These are phyloP conservation scores for Nelumbo lutea DNA, from an alignment of 164 flowering plant genomes.

Conservation along the genomic window DNA sequence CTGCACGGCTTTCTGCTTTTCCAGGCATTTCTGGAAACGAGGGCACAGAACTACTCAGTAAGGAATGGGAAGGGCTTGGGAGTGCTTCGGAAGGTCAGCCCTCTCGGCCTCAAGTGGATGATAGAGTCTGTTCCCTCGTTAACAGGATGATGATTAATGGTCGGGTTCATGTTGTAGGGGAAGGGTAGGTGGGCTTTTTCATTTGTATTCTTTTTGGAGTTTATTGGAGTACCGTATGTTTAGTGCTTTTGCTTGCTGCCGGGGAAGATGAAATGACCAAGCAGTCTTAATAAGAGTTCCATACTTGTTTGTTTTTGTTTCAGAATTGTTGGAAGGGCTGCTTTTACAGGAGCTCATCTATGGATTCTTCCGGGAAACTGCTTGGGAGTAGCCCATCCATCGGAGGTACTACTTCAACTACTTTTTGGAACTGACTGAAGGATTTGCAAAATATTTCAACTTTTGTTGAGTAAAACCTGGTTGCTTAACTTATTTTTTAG, in stretches of 20 bases:
- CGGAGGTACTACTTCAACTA: slow-evolving; percentile 37
- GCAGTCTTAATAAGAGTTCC: neutral
- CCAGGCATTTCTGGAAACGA: slow-evolving; percentile 26
- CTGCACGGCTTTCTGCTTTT: slow-evolving; percentile 16
- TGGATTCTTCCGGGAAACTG: slow-evolving; percentile 52
- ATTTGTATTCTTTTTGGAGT: neutral
- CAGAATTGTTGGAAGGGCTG: slow-evolving; percentile 75
- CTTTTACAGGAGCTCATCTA: slow-evolving; percentile 53
- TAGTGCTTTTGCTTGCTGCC: neutral
- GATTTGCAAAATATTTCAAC: too few relatives aligned
- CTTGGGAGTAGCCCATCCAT: slow-evolving; percentile 29
- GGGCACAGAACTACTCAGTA: slow-evolving; percentile 24
- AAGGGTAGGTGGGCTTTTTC: slow-evolving; percentile 54
- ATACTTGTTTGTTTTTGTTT: slow-evolving; percentile 4
- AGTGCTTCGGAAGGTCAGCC: slow-evolving; percentile 18
- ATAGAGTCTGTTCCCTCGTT: slow-evolving; percentile 35
- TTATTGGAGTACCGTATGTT: neutral
- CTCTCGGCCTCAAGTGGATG: slow-evolving; percentile 31
- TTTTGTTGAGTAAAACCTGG: neutral
- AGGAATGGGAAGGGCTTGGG: slow-evolving; percentile 39
- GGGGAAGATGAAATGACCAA: neutral
- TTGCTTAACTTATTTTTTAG: neutral
- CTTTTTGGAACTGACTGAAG: neutral
- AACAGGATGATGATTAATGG: slow-evolving; percentile 62
- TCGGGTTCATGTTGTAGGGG: slow-evolving; percentile 62